Percentiles rank a stretch among this genome's conserved stretches.
These are phyloP conservation scores for Suhomyces pyralidae DNA, from an alignment of 805 yeast species.

Conservation along the genomic window DNA sequence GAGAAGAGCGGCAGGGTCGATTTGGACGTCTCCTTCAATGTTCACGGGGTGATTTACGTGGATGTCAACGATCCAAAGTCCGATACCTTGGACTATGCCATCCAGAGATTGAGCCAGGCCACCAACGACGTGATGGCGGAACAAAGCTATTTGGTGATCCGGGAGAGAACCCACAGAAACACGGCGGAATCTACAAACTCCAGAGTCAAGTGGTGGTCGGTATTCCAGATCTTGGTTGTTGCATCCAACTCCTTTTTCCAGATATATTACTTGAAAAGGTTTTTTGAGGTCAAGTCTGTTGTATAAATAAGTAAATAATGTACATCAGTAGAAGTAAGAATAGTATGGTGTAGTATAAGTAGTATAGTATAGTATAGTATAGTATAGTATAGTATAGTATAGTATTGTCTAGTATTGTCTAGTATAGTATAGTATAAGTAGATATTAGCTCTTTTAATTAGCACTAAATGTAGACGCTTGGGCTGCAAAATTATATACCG, in stretches of 20 bases:
- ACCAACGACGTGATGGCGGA: constrained; percentile 89
- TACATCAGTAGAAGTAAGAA: too few relatives aligned
- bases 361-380: too few relatives aligned
- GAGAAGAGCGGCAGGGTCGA: constrained; percentile 70
- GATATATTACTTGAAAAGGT: constrained; percentile 88
- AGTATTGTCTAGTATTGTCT: too few relatives aligned
- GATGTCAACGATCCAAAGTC: constrained; percentile 73
- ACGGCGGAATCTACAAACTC: constrained; percentile 97
- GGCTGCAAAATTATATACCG: background rate
- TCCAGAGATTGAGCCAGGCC: constrained; percentile 67
- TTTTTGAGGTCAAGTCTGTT: constrained; percentile 90
- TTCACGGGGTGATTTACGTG: constrained; percentile 87
- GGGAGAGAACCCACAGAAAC: constrained; percentile 97
- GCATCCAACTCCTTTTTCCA: constrained; percentile 87
- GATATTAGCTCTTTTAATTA: too few relatives aligned
- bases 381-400: too few relatives aligned
- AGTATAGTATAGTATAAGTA: too few relatives aligned
- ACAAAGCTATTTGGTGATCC: constrained; percentile 85
- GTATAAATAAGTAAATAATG: constrained; percentile 43
- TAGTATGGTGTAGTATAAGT: too few relatives aligned
- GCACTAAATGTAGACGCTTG: too few relatives aligned
- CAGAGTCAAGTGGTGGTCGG: constrained; percentile 97
- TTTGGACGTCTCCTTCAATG: constrained; percentile 91
- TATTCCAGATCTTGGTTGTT: constrained; percentile 85
- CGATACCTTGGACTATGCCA: constrained; percentile 81